Base-by-base conservation (phyloP, 495 filamentous ascomycete species). In the Saxophila tyrrhenica region DNA sequence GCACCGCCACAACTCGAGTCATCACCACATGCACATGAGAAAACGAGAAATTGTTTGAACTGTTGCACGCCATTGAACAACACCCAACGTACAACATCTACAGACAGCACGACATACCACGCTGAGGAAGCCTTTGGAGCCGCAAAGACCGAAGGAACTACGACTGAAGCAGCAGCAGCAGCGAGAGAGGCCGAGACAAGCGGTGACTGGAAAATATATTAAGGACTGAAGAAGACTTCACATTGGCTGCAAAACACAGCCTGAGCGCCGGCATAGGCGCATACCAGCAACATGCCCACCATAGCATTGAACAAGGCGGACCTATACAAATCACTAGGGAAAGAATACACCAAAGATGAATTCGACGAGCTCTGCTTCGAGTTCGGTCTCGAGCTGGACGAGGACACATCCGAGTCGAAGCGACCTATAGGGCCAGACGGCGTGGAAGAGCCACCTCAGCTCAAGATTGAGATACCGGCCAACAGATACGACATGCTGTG, bases 401-500 rank as follows among this genome's bases (percentile, higher is more conserved):
- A 95, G 74, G 92, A 98, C 73, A 94, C 88, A 38, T 82, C 87
- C 44, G 75, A 87, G 66, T 72, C 75, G 50, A 78, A 85, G 53
- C 78, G 86, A 48, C 86, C 86, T 25, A 50, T 57, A 9, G 78
- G 83, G 48, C 78, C 85, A 57, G 76, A 87, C 67, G 84, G 84
- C 65, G 77, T 83, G 60, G 85, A 95, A 69, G 87, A 94, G 71
- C 78, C 87, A 5, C 84, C 94, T 45, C 85, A 97, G 72, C 78
- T 97, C 65, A 95, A 94, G 77, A 97, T 99, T 66, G 92, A 99
- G 69, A 94, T 99, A 66, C 92, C 92, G 56, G 92, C 92, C 59
- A 99, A 99, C 69, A 81, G 83, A 79, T 97, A 97, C 81, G 92
- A 99, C 64, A 84, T 97, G 81, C 81, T 99, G 25, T 99, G 92